These are phyloP conservation scores for Lyophyllum shimeji DNA, from an alignment of 768 basidiomycete species.

Conservation along the genomic window DNA sequence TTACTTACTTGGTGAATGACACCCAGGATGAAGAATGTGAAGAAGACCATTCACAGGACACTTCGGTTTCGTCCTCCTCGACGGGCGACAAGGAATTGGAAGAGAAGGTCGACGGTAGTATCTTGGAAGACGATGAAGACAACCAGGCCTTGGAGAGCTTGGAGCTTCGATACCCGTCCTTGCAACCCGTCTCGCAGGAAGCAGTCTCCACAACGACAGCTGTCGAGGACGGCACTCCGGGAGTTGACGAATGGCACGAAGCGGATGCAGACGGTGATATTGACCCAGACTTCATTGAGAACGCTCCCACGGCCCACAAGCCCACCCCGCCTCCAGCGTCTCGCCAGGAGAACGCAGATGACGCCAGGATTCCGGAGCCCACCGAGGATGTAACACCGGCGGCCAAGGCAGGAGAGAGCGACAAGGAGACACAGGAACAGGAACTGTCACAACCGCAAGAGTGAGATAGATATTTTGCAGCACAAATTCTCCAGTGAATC, in stretches of 20 bases:
- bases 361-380: background rate
- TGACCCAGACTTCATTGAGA: conserved; percentile 31
- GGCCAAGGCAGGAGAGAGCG: background rate
- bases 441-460: conserved; percentile 5
- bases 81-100: conserved; percentile 23
- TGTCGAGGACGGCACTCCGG: background rate
- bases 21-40: conserved; percentile 21
- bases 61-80: conserved; percentile 31
- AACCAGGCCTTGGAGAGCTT: conserved; percentile 10
- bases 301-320: background rate
- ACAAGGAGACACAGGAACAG: background rate
- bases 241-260: conserved; percentile 18
- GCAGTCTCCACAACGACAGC: background rate
- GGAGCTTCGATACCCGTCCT: conserved; percentile 22
- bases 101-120: conserved; percentile 9
- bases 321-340: background rate
- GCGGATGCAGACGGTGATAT: conserved; percentile 36
- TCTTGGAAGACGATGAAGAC: background rate
- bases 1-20: background rate
- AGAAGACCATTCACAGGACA: conserved; percentile 25
- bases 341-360: background rate
- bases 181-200: background rate
- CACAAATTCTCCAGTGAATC: background rate
- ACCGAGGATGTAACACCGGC: background rate
- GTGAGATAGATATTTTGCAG: conserved; percentile 2